Evolutionary conservation across 495 filamentous ascomycete species (phyloP).

Genomic region (Penicillium cosmopolitanum): DNA sequence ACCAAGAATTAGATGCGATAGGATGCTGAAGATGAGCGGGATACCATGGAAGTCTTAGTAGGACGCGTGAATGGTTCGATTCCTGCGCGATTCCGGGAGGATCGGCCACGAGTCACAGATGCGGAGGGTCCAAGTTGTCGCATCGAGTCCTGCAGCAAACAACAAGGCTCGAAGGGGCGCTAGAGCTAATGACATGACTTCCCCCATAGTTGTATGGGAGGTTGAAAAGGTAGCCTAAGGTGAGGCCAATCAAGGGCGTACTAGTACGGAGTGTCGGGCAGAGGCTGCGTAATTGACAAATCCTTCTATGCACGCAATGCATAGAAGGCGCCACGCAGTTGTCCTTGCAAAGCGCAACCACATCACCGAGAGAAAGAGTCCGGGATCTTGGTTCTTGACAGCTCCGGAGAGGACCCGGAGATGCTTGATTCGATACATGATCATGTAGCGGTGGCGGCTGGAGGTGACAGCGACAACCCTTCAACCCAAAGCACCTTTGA

Average conservation of each 20-base stretch:
- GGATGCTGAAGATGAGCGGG: slow-evolving; percentile 4
- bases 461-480: slow-evolving; percentile 3
- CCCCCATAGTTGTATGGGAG: not conserved
- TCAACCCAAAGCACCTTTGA: slow-evolving; percentile 13
- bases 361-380: slow-evolving; percentile 5
- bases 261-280: slow-evolving; percentile 19
- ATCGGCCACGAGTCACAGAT: slow-evolving; percentile 22
- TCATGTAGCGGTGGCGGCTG: slow-evolving; percentile 37
- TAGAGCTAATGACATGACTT: not conserved
- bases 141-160: slow-evolving; percentile 11
- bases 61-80: slow-evolving; percentile 3
- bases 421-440: slow-evolving; percentile 6
- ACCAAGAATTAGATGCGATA: not conserved
- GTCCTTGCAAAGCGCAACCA: not conserved
- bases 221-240: not conserved
- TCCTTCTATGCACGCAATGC: slow-evolving; percentile 31
- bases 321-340: slow-evolving; percentile 25
- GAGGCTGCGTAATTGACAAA: slow-evolving; percentile 19
- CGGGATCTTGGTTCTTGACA: slow-evolving; percentile 8
- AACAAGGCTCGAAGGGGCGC: not conserved
- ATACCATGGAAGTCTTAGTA: slow-evolving; percentile 1
- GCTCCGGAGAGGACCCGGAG: slow-evolving; percentile 7
- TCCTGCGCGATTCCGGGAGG: not conserved
- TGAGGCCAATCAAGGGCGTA: slow-evolving; percentile 5
- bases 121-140: slow-evolving; percentile 4